A percentile compares a stretch with the other conserved stretches of the same genome.
Evolutionary conservation across 805 yeast species (phyloP).

Genomic region (Schizosaccharomyces octosporus): DNA sequence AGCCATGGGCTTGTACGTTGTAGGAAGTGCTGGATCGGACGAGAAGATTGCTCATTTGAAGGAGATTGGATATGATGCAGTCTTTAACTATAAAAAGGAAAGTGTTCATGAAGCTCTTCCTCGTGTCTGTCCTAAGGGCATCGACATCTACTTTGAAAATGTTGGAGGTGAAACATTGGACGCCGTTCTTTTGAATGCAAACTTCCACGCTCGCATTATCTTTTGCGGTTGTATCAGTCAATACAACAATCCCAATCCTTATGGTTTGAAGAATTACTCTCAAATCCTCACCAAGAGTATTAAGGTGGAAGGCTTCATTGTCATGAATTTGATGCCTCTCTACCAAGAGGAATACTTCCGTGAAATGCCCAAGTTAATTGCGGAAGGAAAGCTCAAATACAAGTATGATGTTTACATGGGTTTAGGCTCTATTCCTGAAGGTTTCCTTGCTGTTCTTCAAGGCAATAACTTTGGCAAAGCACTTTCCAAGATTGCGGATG

Average conservation of each 20-base stretch:
- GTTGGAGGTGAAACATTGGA: slow-evolving; percentile 37
- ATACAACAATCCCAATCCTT: slow-evolving; percentile 21
- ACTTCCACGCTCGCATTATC: slow-evolving; percentile 18
- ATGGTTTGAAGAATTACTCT: slow-evolving; percentile 19
- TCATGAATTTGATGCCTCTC: slow-evolving; percentile 18
- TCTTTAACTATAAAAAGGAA: slow-evolving; percentile 27
- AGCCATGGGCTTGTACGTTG: slow-evolving; percentile 27
- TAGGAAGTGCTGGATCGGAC: slow-evolving; percentile 37
- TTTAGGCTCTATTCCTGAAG: slow-evolving; percentile 6
- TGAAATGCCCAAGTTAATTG: slow-evolving; percentile 2
- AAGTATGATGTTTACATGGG: slow-evolving; percentile 8
- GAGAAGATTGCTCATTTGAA: slow-evolving; percentile 29
- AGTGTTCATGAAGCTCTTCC: slow-evolving; percentile 14
- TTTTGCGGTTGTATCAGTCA: slow-evolving; percentile 45
- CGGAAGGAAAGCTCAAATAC: slow-evolving; percentile 5
- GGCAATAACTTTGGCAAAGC: slow-evolving; percentile 9
- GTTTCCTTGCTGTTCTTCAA: slow-evolving; percentile 7
- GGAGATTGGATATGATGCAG: slow-evolving; percentile 27
- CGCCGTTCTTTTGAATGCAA: slow-evolving; percentile 17
- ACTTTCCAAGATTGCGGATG: slow-evolving; percentile 6
- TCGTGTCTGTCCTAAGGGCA: slow-evolving; percentile 22
- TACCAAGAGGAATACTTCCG: slow-evolving; percentile 10
- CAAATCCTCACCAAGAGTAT: slow-evolving; percentile 27
- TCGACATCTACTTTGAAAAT: slow-evolving; percentile 33
- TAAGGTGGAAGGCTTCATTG: slow-evolving; percentile 24